Percentiles rank a stretch among this genome's conserved stretches.
phyloP scores from a whole-genome alignment of 257 asterid species.

The Solanum sejunctum region DNA sequence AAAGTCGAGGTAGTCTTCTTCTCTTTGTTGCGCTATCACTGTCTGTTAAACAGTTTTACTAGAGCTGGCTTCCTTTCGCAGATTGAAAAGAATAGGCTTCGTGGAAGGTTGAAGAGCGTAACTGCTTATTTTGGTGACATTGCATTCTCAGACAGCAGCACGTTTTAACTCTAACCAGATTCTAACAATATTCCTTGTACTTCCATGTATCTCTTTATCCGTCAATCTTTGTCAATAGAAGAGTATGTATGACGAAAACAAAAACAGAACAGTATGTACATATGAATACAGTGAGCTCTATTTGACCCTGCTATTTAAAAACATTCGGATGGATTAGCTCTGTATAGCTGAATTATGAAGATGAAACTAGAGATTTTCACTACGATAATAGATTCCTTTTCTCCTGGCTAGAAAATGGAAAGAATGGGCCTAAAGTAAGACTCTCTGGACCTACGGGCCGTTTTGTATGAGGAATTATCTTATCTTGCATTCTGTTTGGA shows the following conservation, averaged over 20 bases:
- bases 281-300: not conserved
- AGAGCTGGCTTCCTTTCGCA: constrained; percentile 12
- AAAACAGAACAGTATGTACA: not conserved
- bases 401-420: not conserved
- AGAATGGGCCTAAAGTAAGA: not conserved
- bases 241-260: not conserved
- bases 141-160: constrained; percentile 2
- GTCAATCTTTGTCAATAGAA: not conserved
- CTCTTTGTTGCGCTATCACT: not conserved
- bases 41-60: not conserved
- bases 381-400: not conserved
- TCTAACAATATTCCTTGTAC: not conserved
- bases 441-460: not conserved
- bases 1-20: constrained; percentile 33
- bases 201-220: not conserved
- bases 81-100: constrained; percentile 53
- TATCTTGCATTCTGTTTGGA: too few species aligned
- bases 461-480: too few species aligned
- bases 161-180: not conserved
- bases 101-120: constrained; percentile 40
- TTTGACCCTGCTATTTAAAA: not conserved
- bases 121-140: constrained; percentile 48
- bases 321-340: not conserved
- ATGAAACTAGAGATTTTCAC: not conserved
- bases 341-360: not conserved